Evolutionary conservation across 2,329 filamentous ascomycete species (phyloP), one percentile per base, ranked within the genome.

Genomic region (Dothistroma septosporum): DNA sequence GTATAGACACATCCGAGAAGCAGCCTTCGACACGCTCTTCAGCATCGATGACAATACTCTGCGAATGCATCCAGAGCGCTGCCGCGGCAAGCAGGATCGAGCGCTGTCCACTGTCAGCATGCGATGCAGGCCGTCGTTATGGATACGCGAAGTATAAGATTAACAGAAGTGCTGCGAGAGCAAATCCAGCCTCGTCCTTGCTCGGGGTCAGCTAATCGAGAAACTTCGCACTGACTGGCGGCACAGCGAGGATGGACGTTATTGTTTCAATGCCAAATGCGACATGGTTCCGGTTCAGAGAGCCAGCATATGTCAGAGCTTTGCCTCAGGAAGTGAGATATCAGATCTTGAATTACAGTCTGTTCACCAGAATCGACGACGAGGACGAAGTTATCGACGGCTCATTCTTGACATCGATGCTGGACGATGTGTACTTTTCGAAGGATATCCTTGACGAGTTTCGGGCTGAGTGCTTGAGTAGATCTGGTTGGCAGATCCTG

Each of bases 241-340:
- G 41, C 16, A n/a, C n/a, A 44, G 41, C 9, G 14, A 19, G 3
- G 14, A 44, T 44, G 41, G n/a, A 19, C n/a, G 9, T 19, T 1
- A 19, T 19, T 1, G 14, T n/a, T n/a, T 2, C 14, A 14, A 44
- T 9, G 14, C 14, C 14, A n/a, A 16, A n/a, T 16, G 14, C 41
- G 19, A 16, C 41, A 16, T 44, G 41, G 41, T 44, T 16, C 4
- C 19, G 47, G 11, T 50, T 24, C 47, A 31, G 21, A 14, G 21
- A 50, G 10, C 47, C 47, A 24, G 22, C 47, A 31, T 50, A 50
- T n/a, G 24, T 50, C 47, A 50, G 47, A 7, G 47, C 9, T 50
- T n/a, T 50, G 47, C 47, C 47, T 12, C 47, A 50, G 28, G 47
- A 50, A 50, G 28, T 50, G 28, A 24, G 47, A n/a, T 50, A 50